Conservation (phyloP, 305 asterid species). For the Fraxinus paxiana region DNA sequence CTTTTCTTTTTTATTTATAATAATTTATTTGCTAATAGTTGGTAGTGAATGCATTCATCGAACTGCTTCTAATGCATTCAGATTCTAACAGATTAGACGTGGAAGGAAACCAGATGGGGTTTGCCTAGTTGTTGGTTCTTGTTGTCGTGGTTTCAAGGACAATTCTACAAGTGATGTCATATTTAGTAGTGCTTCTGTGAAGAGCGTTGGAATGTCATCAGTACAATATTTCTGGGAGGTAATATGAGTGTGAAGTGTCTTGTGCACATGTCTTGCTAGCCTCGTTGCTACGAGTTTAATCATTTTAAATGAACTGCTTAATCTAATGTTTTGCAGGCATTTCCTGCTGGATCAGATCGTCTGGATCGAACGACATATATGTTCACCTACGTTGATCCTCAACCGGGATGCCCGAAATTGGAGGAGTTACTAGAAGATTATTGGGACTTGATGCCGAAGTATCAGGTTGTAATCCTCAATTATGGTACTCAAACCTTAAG, state of each 20-base stretch:
- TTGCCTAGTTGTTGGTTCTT: constrained; percentile 94
- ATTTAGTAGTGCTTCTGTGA: constrained; percentile 65
- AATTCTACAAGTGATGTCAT: constrained; percentile 78
- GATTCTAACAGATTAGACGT: constrained; percentile 59
- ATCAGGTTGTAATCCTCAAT: constrained; percentile 53
- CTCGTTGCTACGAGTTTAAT: neutral
- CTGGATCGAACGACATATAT: constrained; percentile 83
- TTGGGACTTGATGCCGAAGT: constrained; percentile 94
- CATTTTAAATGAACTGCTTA: neutral
- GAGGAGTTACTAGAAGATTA: constrained; percentile 90
- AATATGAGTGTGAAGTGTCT: constrained; percentile 6
- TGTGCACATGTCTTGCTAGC: neutral
- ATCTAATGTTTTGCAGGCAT: constrained; percentile 53
- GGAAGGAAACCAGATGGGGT: constrained; percentile 91
- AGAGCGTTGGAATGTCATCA: constrained; percentile 59
- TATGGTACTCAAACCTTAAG: neutral
- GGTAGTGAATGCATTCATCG: neutral
- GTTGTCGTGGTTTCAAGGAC: constrained; percentile 72
- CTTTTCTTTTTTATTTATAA: neutral
- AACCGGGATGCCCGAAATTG: constrained; percentile 69
- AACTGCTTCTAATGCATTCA: constrained; percentile 32
- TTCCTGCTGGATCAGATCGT: constrained; percentile 90
- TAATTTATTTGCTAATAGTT: neutral
- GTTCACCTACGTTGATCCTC: constrained; percentile 88
- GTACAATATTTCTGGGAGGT: constrained; percentile 99